These are phyloP conservation scores for Halophytophthora polymorphica DNA, from an alignment of 352 stramenopile genomes.

Conservation along the genomic window DNA sequence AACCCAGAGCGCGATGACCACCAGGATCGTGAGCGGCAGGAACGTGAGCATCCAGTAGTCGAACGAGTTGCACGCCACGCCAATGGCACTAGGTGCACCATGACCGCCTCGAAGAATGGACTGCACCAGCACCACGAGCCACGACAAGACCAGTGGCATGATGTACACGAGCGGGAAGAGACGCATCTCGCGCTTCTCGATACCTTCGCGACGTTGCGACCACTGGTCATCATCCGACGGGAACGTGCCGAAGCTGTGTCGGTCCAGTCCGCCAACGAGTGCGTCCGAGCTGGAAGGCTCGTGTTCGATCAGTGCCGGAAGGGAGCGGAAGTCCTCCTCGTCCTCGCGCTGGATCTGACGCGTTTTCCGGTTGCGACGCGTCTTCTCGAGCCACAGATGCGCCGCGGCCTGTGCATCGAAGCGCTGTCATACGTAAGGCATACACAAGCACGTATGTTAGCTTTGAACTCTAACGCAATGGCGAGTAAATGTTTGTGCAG, in stretches of 20 bases:
- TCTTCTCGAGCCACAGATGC: slow-evolving; percentile 57
- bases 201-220: slow-evolving; percentile 31
- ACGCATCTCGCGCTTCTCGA: slow-evolving; percentile 48
- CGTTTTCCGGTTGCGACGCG: slow-evolving; percentile 50
- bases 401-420: slow-evolving; percentile 64
- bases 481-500: not conserved
- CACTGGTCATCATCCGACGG: slow-evolving; percentile 35
- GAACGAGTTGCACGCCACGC: slow-evolving; percentile 90
- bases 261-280: slow-evolving; percentile 16
- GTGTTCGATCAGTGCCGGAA: slow-evolving; percentile 39
- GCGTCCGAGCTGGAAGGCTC: slow-evolving; percentile 23
- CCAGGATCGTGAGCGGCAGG: slow-evolving; percentile 75
- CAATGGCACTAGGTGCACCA: slow-evolving; percentile 72
- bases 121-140: slow-evolving; percentile 70
- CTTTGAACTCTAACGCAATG: not conserved
- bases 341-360: slow-evolving; percentile 44
- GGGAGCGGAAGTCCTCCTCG: slow-evolving; percentile 59
- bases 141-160: slow-evolving; percentile 52
- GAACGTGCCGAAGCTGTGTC: slow-evolving; percentile 46
- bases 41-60: slow-evolving; percentile 93
- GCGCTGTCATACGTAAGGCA: slow-evolving; percentile 27
- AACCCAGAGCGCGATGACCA: slow-evolving; percentile 52
- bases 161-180: slow-evolving; percentile 61
- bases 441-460: not conserved
- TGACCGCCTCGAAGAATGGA: slow-evolving; percentile 74